A percentile compares a stretch with the other conserved stretches of the same genome.
These are phyloP conservation scores for Colletotrichum cereale DNA, from an alignment of 2,329 filamentous ascomycete genomes.

Conservation along the genomic window DNA sequence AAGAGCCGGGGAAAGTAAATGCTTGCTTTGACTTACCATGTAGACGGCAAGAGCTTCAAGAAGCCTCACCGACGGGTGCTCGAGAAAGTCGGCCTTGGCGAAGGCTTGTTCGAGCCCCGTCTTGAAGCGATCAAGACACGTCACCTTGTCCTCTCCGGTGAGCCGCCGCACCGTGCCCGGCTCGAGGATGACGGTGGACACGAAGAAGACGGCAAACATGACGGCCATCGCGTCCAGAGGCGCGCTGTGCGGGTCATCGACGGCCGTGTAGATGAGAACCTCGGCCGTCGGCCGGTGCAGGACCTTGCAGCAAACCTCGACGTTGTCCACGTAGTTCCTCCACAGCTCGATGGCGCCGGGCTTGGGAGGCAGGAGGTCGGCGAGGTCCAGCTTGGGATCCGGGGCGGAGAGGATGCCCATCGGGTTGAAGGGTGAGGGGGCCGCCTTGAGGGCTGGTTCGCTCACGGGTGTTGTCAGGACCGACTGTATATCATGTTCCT, in stretches of 20 bases:
- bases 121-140: conserved; percentile 47
- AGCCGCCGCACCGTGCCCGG: conserved; percentile 51
- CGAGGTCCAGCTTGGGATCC: conserved; percentile 33
- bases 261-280: conserved; percentile 48
- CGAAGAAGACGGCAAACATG: conserved; percentile 64
- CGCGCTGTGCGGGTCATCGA: conserved; percentile 46
- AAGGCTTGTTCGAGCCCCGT: conserved; percentile 54
- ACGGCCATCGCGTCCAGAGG: conserved; percentile 50
- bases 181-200: conserved; percentile 56
- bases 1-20: background rate
- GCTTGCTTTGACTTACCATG: conserved; percentile 45
- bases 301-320: conserved; percentile 48
- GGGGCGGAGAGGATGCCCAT: conserved; percentile 50
- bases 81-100: conserved; percentile 54
- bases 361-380: conserved; percentile 45
- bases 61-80: conserved; percentile 52
- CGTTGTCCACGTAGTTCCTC: conserved; percentile 46
- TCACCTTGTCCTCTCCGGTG: conserved; percentile 43
- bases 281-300: conserved; percentile 49
- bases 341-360: conserved; percentile 48
- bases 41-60: conserved; percentile 55
- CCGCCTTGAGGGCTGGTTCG: background rate
- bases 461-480: conserved; percentile 39
- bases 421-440: conserved; percentile 47
- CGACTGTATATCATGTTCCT: conserved; percentile 43